These are phyloP conservation scores for Alternaria hordeiaustralica DNA, from an alignment of 2,329 filamentous ascomycete species.

Conservation along the genomic window DNA sequence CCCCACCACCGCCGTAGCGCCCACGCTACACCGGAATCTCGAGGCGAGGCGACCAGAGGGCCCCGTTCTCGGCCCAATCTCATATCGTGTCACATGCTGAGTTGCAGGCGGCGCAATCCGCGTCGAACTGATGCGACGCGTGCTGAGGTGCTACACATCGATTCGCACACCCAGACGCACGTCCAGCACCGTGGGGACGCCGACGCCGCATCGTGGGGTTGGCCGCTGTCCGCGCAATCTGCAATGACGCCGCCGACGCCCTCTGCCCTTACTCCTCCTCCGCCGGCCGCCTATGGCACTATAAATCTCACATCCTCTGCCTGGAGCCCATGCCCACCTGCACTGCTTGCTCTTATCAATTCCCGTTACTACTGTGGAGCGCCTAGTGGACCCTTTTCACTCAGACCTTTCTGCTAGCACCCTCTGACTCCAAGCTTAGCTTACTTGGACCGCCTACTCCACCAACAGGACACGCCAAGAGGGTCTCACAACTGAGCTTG, in stretches of 20 bases:
- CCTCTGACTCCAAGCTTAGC: slow-evolving; percentile 7
- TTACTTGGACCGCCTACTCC: background rate
- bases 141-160: slow-evolving; percentile 20
- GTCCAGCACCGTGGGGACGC: slow-evolving; percentile 17
- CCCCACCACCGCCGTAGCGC: background rate
- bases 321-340: background rate
- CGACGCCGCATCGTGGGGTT: slow-evolving; percentile 19
- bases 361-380: slow-evolving; percentile 18
- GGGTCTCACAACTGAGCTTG: slow-evolving; percentile 22
- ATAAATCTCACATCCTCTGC: slow-evolving; percentile 1
- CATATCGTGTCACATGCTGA: slow-evolving; percentile 19
- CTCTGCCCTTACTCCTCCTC: background rate
- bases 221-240: background rate
- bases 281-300: background rate
- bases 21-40: background rate
- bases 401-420: slow-evolving; percentile 15
- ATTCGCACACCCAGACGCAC: slow-evolving; percentile 24
- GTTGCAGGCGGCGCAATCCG: slow-evolving; percentile 2
- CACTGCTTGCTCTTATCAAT: slow-evolving; percentile 12
- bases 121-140: slow-evolving; percentile 13
- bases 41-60: slow-evolving; percentile 3
- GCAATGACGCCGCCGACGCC: background rate
- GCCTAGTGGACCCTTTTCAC: slow-evolving; percentile 14
- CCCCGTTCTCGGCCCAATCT: slow-evolving; percentile 13
- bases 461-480: slow-evolving; percentile 10